A percentile compares a stretch with the other conserved stretches of the same genome.
Evolutionary conservation across 2,329 filamentous ascomycete genomes (phyloP).

Genomic region (Nectriaceae sp.): DNA sequence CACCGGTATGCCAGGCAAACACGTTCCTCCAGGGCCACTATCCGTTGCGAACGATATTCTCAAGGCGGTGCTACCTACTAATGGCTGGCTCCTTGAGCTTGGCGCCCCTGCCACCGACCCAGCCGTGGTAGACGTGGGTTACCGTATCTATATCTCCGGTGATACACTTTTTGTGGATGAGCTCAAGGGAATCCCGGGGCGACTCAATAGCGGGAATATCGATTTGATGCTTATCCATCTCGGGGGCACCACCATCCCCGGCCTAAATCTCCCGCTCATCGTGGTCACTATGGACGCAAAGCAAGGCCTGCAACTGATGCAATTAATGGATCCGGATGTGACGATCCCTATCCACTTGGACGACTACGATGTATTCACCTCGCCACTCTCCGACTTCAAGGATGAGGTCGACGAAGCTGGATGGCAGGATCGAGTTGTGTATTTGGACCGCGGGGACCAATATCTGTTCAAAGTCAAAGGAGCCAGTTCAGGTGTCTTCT

Average conservation of each 20-base stretch:
- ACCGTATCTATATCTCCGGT: conserved; percentile 66
- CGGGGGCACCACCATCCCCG: conserved; percentile 66
- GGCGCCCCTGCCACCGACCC: conserved; percentile 41
- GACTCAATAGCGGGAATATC: conserved; percentile 55
- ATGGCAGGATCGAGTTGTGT: conserved; percentile 55
- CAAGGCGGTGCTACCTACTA: conserved; percentile 59
- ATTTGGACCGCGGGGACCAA: conserved; percentile 48
- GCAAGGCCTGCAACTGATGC: conserved; percentile 62
- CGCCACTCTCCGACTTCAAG: conserved; percentile 61
- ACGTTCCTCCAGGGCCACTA: conserved; percentile 48
- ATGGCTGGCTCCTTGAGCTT: conserved; percentile 68
- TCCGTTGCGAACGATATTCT: conserved; percentile 41
- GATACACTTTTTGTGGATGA: conserved; percentile 61
- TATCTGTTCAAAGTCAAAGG: too few species aligned
- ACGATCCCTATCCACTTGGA: conserved; percentile 67
- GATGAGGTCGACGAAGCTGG: conserved; percentile 54
- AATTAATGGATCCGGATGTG: conserved; percentile 59
- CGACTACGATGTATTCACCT: conserved; percentile 64
- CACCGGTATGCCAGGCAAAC: conserved; percentile 66
- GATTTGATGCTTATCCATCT: conserved; percentile 69
- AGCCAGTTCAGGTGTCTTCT: too few species aligned
- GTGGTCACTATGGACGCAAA: conserved; percentile 72
- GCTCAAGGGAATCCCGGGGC: conserved; percentile 59
- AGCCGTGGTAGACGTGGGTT: conserved; percentile 51
- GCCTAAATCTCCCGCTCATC: conserved; percentile 57